phyloP scores from a whole-genome alignment of 805 yeast genomes.

The Ogataea populi-albae region DNA sequence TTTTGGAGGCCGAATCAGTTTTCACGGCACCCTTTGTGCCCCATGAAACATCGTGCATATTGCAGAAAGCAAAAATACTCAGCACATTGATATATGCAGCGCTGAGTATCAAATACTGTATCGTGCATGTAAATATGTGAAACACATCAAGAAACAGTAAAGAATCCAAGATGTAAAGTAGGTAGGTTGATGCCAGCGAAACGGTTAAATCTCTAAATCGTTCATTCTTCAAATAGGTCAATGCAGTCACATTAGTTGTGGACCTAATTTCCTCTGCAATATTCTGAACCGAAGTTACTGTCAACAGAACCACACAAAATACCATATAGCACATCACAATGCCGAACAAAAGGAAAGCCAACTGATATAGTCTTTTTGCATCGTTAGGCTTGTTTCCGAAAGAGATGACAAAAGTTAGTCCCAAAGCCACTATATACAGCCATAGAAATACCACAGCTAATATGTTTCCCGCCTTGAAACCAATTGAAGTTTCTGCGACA shows the following conservation, averaged over 20 bases:
- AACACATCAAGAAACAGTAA: slow-evolving; percentile 81
- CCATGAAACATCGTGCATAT: slow-evolving; percentile 94
- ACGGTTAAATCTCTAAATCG: slow-evolving; percentile 83
- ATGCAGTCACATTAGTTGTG: slow-evolving; percentile 36
- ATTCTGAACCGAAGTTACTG: slow-evolving; percentile 55
- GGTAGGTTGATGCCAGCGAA: slow-evolving; percentile 79
- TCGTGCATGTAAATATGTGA: slow-evolving; percentile 82
- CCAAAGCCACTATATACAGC: slow-evolving; percentile 74
- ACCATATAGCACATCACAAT: slow-evolving; percentile 81
- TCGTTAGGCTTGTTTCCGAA: slow-evolving; percentile 95
- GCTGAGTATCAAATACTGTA: slow-evolving; percentile 75
- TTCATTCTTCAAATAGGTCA: slow-evolving; percentile 53
- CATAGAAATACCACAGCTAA: slow-evolving; percentile 80
- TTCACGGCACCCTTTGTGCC: slow-evolving; percentile 87
- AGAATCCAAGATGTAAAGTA: slow-evolving; percentile 72
- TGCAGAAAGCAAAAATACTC: slow-evolving; percentile 91
- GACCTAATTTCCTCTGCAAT: slow-evolving; percentile 37
- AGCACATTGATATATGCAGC: slow-evolving; percentile 89
- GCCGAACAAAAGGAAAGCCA: slow-evolving; percentile 73
- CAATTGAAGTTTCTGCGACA: slow-evolving; percentile 49
- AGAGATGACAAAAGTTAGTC: slow-evolving; percentile 80
- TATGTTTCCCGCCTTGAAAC: slow-evolving; percentile 62
- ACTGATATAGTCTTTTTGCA: slow-evolving; percentile 67
- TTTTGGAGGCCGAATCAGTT: slow-evolving; percentile 53
- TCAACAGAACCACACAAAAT: slow-evolving; percentile 68